These are phyloP conservation scores for Collybiopsis confluens DNA, from an alignment of 768 basidiomycete species.

Conservation along the genomic window DNA sequence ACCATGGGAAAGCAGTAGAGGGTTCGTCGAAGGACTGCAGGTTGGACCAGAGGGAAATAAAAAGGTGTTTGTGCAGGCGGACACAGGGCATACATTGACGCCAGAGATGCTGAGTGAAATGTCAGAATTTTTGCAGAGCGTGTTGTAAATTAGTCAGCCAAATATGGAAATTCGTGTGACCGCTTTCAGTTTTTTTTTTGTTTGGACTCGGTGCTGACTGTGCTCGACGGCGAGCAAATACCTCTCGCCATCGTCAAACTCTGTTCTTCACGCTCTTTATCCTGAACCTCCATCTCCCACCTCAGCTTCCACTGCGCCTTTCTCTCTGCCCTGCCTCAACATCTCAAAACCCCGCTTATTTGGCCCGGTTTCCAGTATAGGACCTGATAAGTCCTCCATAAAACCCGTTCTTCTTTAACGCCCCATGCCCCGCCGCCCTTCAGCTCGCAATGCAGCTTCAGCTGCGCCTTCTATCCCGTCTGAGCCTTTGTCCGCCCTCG, in stretches of 20 bases:
- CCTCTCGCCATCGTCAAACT: not conserved
- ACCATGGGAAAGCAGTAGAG: constrained; percentile 53
- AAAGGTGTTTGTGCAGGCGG: constrained; percentile 47
- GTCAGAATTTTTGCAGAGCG: constrained; percentile 28
- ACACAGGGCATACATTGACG: constrained; percentile 61
- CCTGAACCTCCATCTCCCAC: not conserved
- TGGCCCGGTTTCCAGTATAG: not conserved
- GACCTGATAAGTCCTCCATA: not conserved
- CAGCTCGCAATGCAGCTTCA: constrained; percentile 31
- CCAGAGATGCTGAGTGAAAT: constrained; percentile 52
- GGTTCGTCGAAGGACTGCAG: constrained; percentile 52
- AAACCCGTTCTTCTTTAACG: not conserved
- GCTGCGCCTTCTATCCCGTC: constrained; percentile 24
- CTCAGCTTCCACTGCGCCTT: too few species aligned
- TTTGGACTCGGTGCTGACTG: not conserved
- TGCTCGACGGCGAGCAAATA: not conserved
- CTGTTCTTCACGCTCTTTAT: not conserved
- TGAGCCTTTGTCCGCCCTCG: constrained; percentile 19
- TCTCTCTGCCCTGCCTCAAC: too few species aligned
- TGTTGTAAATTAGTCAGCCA: constrained; percentile 4
- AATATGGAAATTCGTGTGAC: not conserved
- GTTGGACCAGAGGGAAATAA: constrained; percentile 53
- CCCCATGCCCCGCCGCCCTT: constrained; percentile 56
- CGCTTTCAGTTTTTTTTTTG: constrained; percentile 1
- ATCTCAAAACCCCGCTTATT: too few species aligned